Evolutionary conservation across 768 basidiomycete genomes (phyloP), one percentile per base, ranked within the genome.

Genomic region (Phallus indusiatus): DNA sequence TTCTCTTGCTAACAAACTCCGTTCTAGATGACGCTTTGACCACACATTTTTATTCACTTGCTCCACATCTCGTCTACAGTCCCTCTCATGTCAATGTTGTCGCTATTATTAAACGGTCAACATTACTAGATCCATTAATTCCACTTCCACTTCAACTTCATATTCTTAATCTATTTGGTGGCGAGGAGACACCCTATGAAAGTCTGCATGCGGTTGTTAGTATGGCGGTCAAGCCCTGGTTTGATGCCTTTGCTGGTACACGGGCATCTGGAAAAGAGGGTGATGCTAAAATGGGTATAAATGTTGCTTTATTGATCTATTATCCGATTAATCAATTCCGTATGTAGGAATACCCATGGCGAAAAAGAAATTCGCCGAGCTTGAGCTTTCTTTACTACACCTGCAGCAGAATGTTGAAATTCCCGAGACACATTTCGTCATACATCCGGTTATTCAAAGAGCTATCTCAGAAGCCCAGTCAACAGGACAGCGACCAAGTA

Each of bases 391-490:
- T 1, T 75, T 98, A 16, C 76, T 98, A 1, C 96, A 99, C 69
- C 79, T 98, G 5, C 95, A 98, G 68, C 96, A 98, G 72, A 99
- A 99, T 65, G 95, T 98, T 63, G 96, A 99, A 75, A 98, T 98
- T 55, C 96, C 96, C 0, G 93, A 98, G 71, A 95, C 93, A 4
- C 87, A 93, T 65, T 83, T 98, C 33, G 77, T 90, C 63, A 89
- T 97, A 55, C 94, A 98, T 67, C 93, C 93, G 37, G 78, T 81
- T 62, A 90, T 99, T 62, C 86, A 91, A 61, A 79, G 85, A 53
- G 89, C 94, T 0, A 62, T 65, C 68, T 79, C 68, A 80, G 78
- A 47, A 67, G 79, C 81, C 10, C 81, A 82, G 64, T 73, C 78
- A 57, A 67, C 71, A 17, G 81, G 76, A 59, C 79, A 73, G 63